phyloP scores from a whole-genome alignment of 129 eudicot genomes.

The Mikania micrantha region DNA sequence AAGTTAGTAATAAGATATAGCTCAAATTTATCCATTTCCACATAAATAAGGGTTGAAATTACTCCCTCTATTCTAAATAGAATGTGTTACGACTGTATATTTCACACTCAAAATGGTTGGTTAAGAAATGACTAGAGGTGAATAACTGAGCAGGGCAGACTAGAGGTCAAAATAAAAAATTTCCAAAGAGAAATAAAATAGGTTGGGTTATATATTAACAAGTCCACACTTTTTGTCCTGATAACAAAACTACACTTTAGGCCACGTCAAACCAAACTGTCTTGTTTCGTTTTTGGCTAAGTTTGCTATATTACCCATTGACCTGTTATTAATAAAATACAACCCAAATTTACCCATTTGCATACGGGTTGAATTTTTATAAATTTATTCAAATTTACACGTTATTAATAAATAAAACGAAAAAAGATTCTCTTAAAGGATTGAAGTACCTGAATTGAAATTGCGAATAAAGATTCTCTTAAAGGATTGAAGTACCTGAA shows the following conservation, averaged over 20 bases:
- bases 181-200: too few relatives aligned
- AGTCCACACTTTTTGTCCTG: neutral
- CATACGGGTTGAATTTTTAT: neutral
- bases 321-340: neutral
- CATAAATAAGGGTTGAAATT: neutral
- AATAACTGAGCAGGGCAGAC: neutral
- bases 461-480: too few relatives aligned
- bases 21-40: neutral
- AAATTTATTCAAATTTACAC: too few relatives aligned
- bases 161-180: too few relatives aligned
- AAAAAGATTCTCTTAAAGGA: too few relatives aligned
- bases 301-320: neutral
- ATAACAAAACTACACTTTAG: neutral
- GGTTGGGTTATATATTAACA: too few relatives aligned
- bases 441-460: too few relatives aligned
- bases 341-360: neutral
- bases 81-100: neutral
- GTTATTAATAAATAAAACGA: too few relatives aligned
- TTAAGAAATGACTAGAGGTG: neutral
- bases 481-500: too few relatives aligned
- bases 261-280: neutral
- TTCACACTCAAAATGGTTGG: neutral
- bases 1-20: neutral
- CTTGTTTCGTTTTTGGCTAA: neutral
- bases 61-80: neutral